Percentiles rank a stretch among this genome's conserved stretches.
Evolutionary conservation across 495 filamentous ascomycete genomes (phyloP).

Genomic region (Cladorrhinum samala): DNA sequence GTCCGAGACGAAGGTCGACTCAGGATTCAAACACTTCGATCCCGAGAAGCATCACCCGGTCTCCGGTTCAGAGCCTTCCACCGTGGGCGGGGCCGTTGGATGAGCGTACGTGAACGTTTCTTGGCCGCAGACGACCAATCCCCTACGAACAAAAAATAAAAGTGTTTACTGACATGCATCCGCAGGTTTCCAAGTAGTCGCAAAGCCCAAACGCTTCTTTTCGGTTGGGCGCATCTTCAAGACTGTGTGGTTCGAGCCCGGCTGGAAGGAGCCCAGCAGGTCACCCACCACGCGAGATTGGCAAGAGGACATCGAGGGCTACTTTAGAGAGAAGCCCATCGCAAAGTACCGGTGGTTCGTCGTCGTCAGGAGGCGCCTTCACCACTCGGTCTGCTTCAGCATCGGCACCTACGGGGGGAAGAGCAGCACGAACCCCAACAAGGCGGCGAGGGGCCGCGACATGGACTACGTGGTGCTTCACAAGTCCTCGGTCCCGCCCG

Average conservation of each 20-base stretch:
- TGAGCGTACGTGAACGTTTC: constrained; percentile 9
- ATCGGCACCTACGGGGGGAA: constrained; percentile 21
- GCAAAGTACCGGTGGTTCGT: constrained; percentile 30
- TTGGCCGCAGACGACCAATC: not conserved
- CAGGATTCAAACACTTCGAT: not conserved
- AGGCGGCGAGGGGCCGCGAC: constrained; percentile 5
- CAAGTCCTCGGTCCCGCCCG: constrained; percentile 15
- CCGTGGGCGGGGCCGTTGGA: constrained; percentile 7
- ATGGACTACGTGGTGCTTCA: constrained; percentile 27
- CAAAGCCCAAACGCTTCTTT: constrained; percentile 39
- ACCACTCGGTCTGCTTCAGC: constrained; percentile 30
- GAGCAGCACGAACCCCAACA: not conserved
- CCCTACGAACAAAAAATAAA: too few relatives aligned
- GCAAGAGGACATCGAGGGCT: constrained; percentile 9
- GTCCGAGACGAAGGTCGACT: not conserved
- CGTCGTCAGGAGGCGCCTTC: constrained; percentile 22
- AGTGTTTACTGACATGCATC: too few relatives aligned
- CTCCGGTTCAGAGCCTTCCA: not conserved
- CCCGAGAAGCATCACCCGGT: not conserved
- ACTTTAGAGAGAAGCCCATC: constrained; percentile 15
- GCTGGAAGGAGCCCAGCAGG: constrained; percentile 1
- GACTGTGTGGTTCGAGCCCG: constrained; percentile 29
- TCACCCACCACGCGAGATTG: constrained; percentile 10
- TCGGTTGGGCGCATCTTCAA: constrained; percentile 31
- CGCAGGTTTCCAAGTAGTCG: constrained; percentile 19